phyloP scores from a whole-genome alignment of 768 basidiomycete genomes.

The Macrolepiota dolichaula region DNA sequence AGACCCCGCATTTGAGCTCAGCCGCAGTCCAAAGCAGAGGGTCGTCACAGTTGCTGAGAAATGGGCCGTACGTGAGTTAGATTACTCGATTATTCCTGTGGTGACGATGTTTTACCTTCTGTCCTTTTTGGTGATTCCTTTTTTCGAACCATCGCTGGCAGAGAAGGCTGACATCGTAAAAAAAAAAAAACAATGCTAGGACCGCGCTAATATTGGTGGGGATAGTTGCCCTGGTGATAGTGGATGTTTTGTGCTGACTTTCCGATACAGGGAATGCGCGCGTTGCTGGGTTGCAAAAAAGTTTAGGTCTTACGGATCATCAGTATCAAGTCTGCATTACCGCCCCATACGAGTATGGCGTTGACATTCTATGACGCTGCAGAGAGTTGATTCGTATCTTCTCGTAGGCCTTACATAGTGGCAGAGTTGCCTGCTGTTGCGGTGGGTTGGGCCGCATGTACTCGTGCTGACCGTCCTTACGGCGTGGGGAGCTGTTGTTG shows the following conservation, averaged over 20 bases:
- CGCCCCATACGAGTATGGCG: slow-evolving; percentile 28
- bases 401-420: slow-evolving; percentile 36
- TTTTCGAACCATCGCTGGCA: no score
- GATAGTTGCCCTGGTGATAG: slow-evolving; percentile 1
- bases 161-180: not conserved
- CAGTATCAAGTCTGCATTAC: slow-evolving; percentile 35
- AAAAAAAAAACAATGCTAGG: slow-evolving; percentile 25
- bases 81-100: slow-evolving; percentile 30
- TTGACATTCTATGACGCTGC: not conserved
- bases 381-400: not conserved
- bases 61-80: slow-evolving; percentile 25
- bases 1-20: not conserved
- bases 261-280: slow-evolving; percentile 36
- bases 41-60: slow-evolving; percentile 15
- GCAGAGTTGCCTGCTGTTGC: slow-evolving; percentile 46
- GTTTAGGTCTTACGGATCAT: slow-evolving; percentile 34
- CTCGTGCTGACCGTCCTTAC: slow-evolving; percentile 47
- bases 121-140: slow-evolving; percentile 30
- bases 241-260: not conserved
- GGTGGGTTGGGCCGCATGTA: slow-evolving; percentile 41
- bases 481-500: slow-evolving; percentile 46
- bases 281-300: slow-evolving; percentile 45
- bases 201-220: slow-evolving; percentile 33
- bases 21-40: not conserved
- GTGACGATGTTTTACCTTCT: slow-evolving; percentile 37